Evolutionary conservation across 2,329 filamentous ascomycete genomes (phyloP).

Genomic region (Exophiala bonariae): DNA sequence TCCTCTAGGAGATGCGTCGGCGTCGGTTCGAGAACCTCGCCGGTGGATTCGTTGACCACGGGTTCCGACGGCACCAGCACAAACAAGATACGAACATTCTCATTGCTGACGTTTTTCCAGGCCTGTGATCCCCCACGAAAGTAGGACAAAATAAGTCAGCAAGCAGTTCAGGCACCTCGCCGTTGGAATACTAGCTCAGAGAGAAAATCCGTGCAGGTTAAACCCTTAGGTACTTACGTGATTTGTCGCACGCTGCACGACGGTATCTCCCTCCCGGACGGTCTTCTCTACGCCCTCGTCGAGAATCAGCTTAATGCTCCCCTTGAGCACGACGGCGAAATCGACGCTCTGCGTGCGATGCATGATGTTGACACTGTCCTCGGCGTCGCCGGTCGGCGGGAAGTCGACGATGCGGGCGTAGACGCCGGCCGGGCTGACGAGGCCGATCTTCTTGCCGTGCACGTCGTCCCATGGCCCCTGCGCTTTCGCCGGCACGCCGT

Average conservation of each 20-base stretch:
- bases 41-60: slow-evolving; percentile 19
- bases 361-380: slow-evolving; percentile 24
- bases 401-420: slow-evolving; percentile 31
- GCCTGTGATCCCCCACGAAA: slow-evolving; percentile 6
- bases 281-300: slow-evolving; percentile 32
- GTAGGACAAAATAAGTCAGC: not conserved
- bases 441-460: slow-evolving; percentile 29
- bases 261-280: slow-evolving; percentile 31
- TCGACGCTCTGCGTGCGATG: slow-evolving; percentile 31
- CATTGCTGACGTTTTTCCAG: slow-evolving; percentile 21
- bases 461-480: slow-evolving; percentile 28
- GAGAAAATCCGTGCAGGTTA: too few relatives aligned
- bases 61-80: slow-evolving; percentile 24
- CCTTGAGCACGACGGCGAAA: slow-evolving; percentile 34
- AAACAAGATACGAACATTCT: slow-evolving; percentile 26
- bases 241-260: slow-evolving; percentile 30
- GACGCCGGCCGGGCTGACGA: slow-evolving; percentile 25
- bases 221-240: slow-evolving; percentile 23
- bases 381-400: slow-evolving; percentile 19
- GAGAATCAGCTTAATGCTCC: slow-evolving; percentile 31
- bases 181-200: too few relatives aligned
- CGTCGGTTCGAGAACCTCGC: slow-evolving; percentile 15
- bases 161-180: not conserved
- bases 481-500: slow-evolving; percentile 26
- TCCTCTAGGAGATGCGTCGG: slow-evolving; percentile 16